A percentile compares a stretch with the other conserved stretches of the same genome.
These are phyloP conservation scores for Chalciporus piperatus DNA, from an alignment of 768 basidiomycete genomes.

Conservation along the genomic window DNA sequence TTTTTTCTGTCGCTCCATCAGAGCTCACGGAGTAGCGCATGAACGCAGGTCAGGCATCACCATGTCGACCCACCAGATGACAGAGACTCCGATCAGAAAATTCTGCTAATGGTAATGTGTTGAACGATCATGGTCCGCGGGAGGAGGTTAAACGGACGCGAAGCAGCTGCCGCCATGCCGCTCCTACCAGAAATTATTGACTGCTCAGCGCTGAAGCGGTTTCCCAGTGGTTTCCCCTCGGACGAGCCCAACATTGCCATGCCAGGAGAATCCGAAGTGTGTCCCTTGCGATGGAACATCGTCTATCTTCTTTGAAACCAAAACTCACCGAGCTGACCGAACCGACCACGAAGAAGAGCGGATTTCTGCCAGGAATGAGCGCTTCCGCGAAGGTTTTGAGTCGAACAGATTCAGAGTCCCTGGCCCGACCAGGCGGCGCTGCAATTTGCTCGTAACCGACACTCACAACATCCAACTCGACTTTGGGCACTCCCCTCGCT, in stretches of 20 bases:
- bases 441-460: not conserved
- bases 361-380: not conserved
- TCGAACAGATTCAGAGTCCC: constrained; percentile 16
- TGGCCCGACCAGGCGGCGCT: not conserved
- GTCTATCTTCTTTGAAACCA: too few species aligned
- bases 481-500: not conserved
- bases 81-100: not conserved
- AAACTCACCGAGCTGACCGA: too few species aligned
- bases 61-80: not conserved
- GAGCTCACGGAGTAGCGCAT: not conserved
- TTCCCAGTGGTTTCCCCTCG: too few species aligned
- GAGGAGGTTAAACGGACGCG: not conserved
- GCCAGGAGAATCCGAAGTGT: not conserved
- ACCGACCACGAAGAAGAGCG: not conserved
- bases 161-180: not conserved
- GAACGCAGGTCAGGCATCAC: not conserved
- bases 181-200: not conserved
- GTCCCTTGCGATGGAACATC: too few species aligned
- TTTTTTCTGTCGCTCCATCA: not conserved
- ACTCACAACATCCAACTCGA: too few species aligned
- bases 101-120: not conserved
- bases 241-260: too few species aligned
- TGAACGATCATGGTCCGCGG: not conserved
- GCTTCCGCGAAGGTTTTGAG: constrained; percentile 23
- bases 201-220: too few species aligned